Percentiles rank a stretch among this genome's conserved stretches.
Evolutionary conservation across 495 filamentous ascomycete species (phyloP).

Genomic region (Letharia columbiana): DNA sequence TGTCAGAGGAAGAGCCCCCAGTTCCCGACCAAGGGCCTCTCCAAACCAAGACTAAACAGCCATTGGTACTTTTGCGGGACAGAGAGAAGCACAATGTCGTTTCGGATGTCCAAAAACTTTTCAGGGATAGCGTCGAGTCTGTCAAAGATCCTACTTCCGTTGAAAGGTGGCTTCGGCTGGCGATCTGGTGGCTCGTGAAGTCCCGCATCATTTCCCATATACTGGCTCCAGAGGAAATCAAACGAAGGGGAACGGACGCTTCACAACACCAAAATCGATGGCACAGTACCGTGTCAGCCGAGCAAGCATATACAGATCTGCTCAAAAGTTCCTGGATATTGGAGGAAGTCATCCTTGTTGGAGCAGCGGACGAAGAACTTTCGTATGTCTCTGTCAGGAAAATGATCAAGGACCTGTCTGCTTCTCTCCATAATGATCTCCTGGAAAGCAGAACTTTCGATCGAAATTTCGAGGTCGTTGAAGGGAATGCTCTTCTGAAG

Average conservation of each 20-base stretch:
- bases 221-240: neutral
- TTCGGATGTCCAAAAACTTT: conserved; percentile 5
- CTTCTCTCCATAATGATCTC: conserved; percentile 10
- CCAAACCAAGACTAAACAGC: neutral
- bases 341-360: conserved; percentile 13
- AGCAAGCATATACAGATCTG: conserved; percentile 17
- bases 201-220: conserved; percentile 2
- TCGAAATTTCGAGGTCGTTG: neutral
- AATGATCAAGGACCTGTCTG: conserved; percentile 11
- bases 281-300: conserved; percentile 16
- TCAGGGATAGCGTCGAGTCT: conserved; percentile 7
- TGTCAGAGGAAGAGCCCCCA: neutral
- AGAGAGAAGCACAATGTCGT: conserved; percentile 11
- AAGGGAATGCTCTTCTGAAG: neutral
- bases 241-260: neutral
- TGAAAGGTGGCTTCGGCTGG: conserved; percentile 19
- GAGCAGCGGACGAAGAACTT: conserved; percentile 7
- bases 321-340: conserved; percentile 21
- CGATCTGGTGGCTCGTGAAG: conserved; percentile 21
- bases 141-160: neutral
- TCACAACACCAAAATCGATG: conserved; percentile 11
- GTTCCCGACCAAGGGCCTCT: neutral
- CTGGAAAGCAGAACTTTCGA: neutral
- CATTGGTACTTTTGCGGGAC: conserved; percentile 4
- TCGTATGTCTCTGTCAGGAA: conserved; percentile 2